Evolutionary conservation across 257 asterid genomes (phyloP).

Genomic region (Nicotiana noctiflora): DNA sequence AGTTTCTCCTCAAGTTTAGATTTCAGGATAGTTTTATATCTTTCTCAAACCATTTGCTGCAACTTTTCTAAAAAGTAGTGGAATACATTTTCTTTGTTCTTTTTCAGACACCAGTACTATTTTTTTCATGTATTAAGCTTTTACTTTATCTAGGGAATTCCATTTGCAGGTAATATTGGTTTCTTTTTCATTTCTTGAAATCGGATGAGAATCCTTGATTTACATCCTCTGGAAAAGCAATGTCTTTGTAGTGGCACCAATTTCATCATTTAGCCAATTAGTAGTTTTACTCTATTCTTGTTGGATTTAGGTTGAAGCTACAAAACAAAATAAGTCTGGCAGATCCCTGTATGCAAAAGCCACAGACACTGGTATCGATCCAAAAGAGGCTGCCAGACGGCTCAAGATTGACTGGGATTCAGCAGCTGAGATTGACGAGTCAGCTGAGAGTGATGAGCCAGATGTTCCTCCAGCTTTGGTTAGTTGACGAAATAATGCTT

Average conservation of each 20-base stretch:
- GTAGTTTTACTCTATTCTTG: background rate
- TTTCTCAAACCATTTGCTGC: background rate
- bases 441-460: conserved; percentile 40
- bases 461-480: conserved; percentile 86
- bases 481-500: conserved; percentile 11
- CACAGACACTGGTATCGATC: conserved; percentile 84
- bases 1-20: background rate
- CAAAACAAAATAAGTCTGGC: conserved; percentile 36
- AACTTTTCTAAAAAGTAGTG: background rate
- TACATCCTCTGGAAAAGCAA: background rate
- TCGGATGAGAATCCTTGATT: background rate
- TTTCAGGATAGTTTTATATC: background rate
- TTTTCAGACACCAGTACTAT: background rate
- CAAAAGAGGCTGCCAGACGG: conserved; percentile 78
- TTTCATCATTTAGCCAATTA: background rate
- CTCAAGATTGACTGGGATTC: conserved; percentile 90
- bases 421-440: conserved; percentile 80
- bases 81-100: background rate
- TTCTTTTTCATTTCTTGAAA: background rate
- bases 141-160: background rate
- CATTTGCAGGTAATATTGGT: background rate
- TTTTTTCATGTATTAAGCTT: background rate
- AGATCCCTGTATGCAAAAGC: conserved; percentile 76
- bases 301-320: conserved; percentile 44
- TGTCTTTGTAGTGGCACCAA: conserved; percentile 3